A percentile compares a stretch with the other conserved stretches of the same genome.
Conservation (phyloP, 106 monocot species). For the Acorus calamus region DNA sequence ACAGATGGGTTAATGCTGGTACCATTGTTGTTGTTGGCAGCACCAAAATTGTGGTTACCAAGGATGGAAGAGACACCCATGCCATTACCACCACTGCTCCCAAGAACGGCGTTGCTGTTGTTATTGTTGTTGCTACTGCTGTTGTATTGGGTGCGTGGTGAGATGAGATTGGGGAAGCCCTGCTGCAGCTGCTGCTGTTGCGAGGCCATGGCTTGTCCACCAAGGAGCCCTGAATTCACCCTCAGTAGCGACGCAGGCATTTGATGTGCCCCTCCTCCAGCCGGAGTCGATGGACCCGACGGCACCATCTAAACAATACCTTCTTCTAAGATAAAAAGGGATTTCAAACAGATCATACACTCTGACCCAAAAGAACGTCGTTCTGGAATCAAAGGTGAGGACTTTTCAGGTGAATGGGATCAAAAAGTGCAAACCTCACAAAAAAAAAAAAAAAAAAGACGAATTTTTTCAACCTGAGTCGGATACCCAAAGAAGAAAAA, state of each 20-base stretch:
- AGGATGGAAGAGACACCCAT: constrained; percentile 43
- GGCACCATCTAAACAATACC: constrained; percentile 27
- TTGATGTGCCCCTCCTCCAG: constrained; percentile 27
- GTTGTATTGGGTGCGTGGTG: constrained; percentile 44
- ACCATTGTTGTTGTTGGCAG: too few relatives aligned
- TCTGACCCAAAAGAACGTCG: too few relatives aligned
- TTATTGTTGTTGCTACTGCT: constrained; percentile 9
- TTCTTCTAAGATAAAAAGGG: too few relatives aligned
- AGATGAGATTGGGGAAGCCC: constrained; percentile 41
- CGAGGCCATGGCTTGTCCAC: constrained; percentile 22
- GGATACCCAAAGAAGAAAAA: too few relatives aligned
- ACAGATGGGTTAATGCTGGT: not conserved
- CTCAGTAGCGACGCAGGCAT: constrained; percentile 36
- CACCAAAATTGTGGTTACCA: too few relatives aligned
- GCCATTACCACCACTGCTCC: constrained; percentile 5
- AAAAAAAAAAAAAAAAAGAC: too few relatives aligned
- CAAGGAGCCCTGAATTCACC: constrained; percentile 30
- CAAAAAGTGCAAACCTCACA: too few relatives aligned
- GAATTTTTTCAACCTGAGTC: too few relatives aligned
- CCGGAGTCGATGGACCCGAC: constrained; percentile 36
- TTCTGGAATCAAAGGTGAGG: too few relatives aligned
- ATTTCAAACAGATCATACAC: too few relatives aligned
- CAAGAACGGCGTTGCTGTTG: constrained; percentile 26
- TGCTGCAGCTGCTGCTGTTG: constrained; percentile 30
- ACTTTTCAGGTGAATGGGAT: too few relatives aligned